Evolutionary conservation across 139 green algal species (phyloP).

Genomic region (Chlamydomonas urium): DNA sequence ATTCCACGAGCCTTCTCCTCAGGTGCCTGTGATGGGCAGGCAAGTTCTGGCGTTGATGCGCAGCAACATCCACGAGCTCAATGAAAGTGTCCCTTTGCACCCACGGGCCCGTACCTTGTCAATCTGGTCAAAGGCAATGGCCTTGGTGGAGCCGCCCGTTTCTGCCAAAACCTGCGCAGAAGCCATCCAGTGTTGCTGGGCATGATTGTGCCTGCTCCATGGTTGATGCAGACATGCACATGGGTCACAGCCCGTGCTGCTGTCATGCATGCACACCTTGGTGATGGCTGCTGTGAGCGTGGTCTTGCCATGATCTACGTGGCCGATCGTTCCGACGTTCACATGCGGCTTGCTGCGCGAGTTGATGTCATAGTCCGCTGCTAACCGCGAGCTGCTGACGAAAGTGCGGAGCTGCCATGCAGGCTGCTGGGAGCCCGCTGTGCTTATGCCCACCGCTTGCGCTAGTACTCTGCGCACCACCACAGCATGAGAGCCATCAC

Average conservation of each 20-base stretch:
- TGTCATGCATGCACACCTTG: conserved; percentile 60
- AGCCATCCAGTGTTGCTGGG: not conserved
- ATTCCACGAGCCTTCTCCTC: conserved; percentile 99
- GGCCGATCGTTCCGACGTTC: conserved; percentile 97
- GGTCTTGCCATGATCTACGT: conserved; percentile 99
- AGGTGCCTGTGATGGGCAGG: too few relatives aligned
- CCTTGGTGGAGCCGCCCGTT: conserved; percentile 64
- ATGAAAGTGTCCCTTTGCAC: not conserved
- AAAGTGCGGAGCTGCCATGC: too few relatives aligned
- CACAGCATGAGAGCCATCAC: too few relatives aligned
- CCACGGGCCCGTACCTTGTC: conserved; percentile 92
- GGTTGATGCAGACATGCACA: not conserved
- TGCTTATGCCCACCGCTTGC: too few relatives aligned
- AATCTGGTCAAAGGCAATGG: conserved; percentile 93
- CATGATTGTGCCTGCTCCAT: not conserved
- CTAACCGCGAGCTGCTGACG: not conserved
- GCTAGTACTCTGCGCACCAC: too few relatives aligned
- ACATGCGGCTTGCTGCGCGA: conserved; percentile 90
- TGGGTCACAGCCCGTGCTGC: not conserved
- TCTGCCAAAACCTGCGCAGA: conserved; percentile 81
- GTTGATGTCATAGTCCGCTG: conserved; percentile 80
- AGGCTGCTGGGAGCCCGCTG: too few relatives aligned
- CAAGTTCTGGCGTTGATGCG: too few relatives aligned
- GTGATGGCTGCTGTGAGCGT: conserved; percentile 95
- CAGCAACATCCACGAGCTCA: not conserved